A percentile compares a stretch with the other conserved stretches of the same genome.
Conservation (phyloP, 441 rosid genomes). For the Flueggea neowawraea region DNA sequence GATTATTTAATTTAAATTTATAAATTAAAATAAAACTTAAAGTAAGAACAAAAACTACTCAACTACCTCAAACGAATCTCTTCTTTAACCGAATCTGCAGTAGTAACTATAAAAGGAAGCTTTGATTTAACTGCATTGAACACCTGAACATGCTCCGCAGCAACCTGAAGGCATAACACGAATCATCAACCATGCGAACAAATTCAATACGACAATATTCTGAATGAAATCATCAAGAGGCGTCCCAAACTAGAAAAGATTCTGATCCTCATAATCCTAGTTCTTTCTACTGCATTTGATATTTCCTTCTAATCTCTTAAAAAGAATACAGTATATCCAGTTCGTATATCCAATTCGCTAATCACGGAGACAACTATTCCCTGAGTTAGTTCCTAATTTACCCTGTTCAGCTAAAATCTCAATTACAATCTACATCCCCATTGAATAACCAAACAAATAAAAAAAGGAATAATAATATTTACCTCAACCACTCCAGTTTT, state of each 20-base stretch:
- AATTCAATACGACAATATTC: background rate
- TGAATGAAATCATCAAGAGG: background rate
- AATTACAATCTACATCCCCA: too few species aligned
- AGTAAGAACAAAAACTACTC: background rate
- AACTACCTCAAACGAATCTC: slow-evolving; percentile 87
- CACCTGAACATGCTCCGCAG: slow-evolving; percentile 83
- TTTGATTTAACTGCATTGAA: slow-evolving; percentile 79
- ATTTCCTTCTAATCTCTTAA: too few species aligned
- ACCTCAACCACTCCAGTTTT: slow-evolving; percentile 91
- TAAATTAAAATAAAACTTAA: background rate
- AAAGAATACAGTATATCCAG: background rate
- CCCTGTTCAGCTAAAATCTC: too few species aligned
- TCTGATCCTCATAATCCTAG: too few species aligned
- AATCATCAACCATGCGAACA: slow-evolving; percentile 8
- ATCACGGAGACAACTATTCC: too few species aligned
- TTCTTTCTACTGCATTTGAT: too few species aligned
- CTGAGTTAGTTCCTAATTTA: too few species aligned
- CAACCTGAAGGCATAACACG: slow-evolving; percentile 42
- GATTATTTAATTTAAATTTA: too few species aligned
- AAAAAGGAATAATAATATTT: background rate
- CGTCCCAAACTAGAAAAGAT: too few species aligned
- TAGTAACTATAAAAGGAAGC: slow-evolving; percentile 85
- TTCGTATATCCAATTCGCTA: too few species aligned
- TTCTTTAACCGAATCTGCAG: slow-evolving; percentile 68
- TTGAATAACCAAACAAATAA: too few species aligned